Percentiles rank a stretch among this genome's conserved stretches.
phyloP scores from a whole-genome alignment of 2,329 filamentous ascomycete genomes.

The Gnomoniopsis smithogilvyi region DNA sequence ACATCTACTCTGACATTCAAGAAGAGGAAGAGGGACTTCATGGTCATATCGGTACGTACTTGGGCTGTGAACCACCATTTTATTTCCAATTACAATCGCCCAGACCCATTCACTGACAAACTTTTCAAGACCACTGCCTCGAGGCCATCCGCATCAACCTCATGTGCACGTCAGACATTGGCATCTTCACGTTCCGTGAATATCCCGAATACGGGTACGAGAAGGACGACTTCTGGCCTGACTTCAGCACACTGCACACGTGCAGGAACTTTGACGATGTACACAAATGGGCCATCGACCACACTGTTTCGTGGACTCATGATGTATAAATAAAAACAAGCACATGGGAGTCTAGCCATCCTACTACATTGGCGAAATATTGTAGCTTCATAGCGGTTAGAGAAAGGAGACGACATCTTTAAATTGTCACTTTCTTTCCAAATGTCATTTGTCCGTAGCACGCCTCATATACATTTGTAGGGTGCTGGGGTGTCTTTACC shows the following conservation, averaged over 20 bases:
- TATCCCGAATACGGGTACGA: slow-evolving; percentile 39
- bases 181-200: slow-evolving; percentile 51
- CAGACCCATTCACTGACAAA: not conserved
- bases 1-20: slow-evolving; percentile 21
- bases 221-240: slow-evolving; percentile 49
- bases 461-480: too few relatives aligned
- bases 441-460: too few relatives aligned
- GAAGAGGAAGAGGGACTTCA: slow-evolving; percentile 36
- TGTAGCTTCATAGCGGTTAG: not conserved
- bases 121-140: slow-evolving; percentile 47
- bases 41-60: slow-evolving; percentile 38
- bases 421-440: too few relatives aligned
- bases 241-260: slow-evolving; percentile 50
- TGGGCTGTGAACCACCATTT: not conserved
- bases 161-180: slow-evolving; percentile 54
- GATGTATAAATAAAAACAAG: slow-evolving; percentile 23
- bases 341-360: too few relatives aligned
- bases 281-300: slow-evolving; percentile 48
- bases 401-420: not conserved
- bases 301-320: slow-evolving; percentile 41
- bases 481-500: too few relatives aligned
- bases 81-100: too few relatives aligned
- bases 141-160: slow-evolving; percentile 50
- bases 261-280: slow-evolving; percentile 53
- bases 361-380: not conserved